These are phyloP conservation scores for Bimuria novae-zelandiae DNA, from an alignment of 2,329 filamentous ascomycete genomes.

Conservation along the genomic window DNA sequence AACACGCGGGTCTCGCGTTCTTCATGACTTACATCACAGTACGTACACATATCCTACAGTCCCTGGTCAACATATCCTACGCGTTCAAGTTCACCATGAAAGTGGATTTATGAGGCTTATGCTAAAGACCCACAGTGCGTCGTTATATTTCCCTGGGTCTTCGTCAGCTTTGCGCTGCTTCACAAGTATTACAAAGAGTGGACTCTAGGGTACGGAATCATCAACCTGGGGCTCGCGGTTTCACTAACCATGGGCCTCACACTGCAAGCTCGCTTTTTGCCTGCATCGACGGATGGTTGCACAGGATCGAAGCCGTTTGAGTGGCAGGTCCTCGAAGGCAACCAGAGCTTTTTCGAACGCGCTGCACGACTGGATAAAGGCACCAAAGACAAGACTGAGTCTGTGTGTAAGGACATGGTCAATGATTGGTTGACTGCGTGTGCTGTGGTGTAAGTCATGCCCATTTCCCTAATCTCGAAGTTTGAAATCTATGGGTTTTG, in stretches of 20 bases:
- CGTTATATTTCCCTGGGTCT: conserved; percentile 17
- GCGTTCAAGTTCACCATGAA: too few relatives aligned
- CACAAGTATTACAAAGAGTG: conserved; percentile 6
- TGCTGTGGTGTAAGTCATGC: conserved; percentile 13
- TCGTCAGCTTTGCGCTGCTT: conserved; percentile 14
- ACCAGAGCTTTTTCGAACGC: conserved; percentile 19
- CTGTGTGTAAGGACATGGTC: conserved; percentile 16
- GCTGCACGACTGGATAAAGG: background rate
- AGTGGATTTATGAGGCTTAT: too few relatives aligned
- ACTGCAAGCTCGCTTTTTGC: conserved; percentile 20
- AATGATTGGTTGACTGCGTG: conserved; percentile 11
- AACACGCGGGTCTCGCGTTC: conserved; percentile 13
- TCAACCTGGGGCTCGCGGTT: conserved; percentile 19
- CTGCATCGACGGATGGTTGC: conserved; percentile 9
- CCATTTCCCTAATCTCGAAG: too few relatives aligned
- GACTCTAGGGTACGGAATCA: conserved; percentile 15
- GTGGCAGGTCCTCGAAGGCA: conserved; percentile 15
- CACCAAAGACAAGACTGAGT: background rate
- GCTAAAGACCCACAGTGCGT: conserved; percentile 12
- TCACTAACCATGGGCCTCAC: conserved; percentile 9
- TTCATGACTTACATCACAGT: conserved; percentile 17
- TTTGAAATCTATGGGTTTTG: too few relatives aligned
- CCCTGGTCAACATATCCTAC: too few relatives aligned
- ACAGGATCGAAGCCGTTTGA: conserved; percentile 3
- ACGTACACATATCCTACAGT: background rate